A percentile compares a stretch with the other conserved stretches of the same genome.
Conservation (phyloP, 345 rosid species). For the rapeseed (Brassica napus) region Da-Ae NC_063446.1:2831001-2831500, state of each 20-base stretch:
- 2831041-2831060: conserved; percentile 63
- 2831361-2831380: conserved; percentile 66
- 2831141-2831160: conserved; percentile 62
- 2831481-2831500: too few relatives aligned
- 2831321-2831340: conserved; percentile 54
- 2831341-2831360: conserved; percentile 57
- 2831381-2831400: conserved; percentile 94
- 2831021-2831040: conserved; percentile 67
- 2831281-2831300: conserved; percentile 96
- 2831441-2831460: too few relatives aligned
- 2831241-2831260: conserved; percentile 93
- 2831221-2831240: conserved; percentile 97
- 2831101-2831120: conserved; percentile 36
- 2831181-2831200: conserved; percentile 81
- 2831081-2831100: conserved; percentile 44
- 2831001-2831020: conserved; percentile 80
- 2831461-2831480: too few relatives aligned
- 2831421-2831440: background rate
- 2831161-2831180: conserved; percentile 78
- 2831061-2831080: conserved; percentile 83
- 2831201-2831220: conserved; percentile 75
- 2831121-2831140: conserved; percentile 45
- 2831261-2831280: conserved; percentile 87
- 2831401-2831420: conserved; percentile 85
- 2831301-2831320: conserved; percentile 59